phyloP scores from a whole-genome alignment of 1,284 basidiomycete species.

The Cystobasidium pallidum region DNA sequence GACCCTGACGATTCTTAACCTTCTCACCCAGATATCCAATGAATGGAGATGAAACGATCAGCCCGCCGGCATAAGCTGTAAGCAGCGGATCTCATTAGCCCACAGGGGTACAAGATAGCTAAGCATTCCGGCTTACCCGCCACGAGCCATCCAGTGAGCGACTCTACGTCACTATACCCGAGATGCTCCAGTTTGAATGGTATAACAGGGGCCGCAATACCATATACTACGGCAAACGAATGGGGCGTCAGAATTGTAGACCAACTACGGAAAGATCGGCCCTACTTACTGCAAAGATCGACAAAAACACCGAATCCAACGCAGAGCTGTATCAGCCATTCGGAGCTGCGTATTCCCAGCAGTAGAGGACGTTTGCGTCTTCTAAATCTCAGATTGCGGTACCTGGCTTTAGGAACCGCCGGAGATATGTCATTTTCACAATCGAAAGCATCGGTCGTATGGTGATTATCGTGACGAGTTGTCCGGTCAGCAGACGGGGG shows the following conservation, averaged over 20 bases:
- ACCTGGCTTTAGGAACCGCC: neutral
- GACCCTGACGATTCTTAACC: slow-evolving; percentile 46
- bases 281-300: slow-evolving; percentile 37
- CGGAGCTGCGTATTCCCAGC: slow-evolving; percentile 22
- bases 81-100: neutral
- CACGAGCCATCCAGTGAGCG: slow-evolving; percentile 52
- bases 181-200: slow-evolving; percentile 50
- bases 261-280: neutral
- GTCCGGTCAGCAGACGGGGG: neutral
- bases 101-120: neutral
- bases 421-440: neutral
- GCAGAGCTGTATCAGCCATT: slow-evolving; percentile 30
- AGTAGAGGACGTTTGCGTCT: slow-evolving; percentile 15
- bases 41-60: slow-evolving; percentile 48
- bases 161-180: slow-evolving; percentile 48
- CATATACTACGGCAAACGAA: neutral
- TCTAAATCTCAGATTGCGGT: neutral
- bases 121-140: slow-evolving; percentile 26
- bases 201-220: slow-evolving; percentile 46
- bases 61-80: slow-evolving; percentile 47
- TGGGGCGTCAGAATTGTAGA: neutral
- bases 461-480: neutral
- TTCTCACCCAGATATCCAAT: slow-evolving; percentile 47
- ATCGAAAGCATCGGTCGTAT: neutral
- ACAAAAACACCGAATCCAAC: slow-evolving; percentile 41